Evolutionary conservation across 1,284 basidiomycete genomes (phyloP), one percentile per base, ranked within the genome.

Genomic region (Cryptococcus sp.): DNA sequence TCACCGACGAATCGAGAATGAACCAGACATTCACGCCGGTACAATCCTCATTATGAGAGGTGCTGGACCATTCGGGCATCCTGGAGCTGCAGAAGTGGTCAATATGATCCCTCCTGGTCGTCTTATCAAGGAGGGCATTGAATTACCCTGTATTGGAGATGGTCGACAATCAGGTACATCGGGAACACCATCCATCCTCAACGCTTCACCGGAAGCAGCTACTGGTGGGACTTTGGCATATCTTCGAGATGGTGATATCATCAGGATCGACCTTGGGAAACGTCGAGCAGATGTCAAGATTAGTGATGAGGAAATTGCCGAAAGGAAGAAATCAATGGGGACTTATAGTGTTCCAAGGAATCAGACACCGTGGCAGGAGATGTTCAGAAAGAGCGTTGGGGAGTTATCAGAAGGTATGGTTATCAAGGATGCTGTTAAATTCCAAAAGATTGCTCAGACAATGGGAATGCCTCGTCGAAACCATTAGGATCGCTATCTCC

Each of bases 361-460:
- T 36, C 75, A 77, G 55, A 77, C 75, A 14, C 75, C 75, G 3
- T 77, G 75, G 75, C 75, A 77, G 63, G 68, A 76, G 55, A 65
- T 77, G 32, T 77, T 72, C 58, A 67, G 75, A 50, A 56, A 66
- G 5, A 58, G 64, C 31, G 72, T 72, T 35, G 64, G 63, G 7
- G 68, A 77, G 56, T 60, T 77, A 14, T 67, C 63, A 43, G 75
- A 75, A 57, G 75, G 75, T 10, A 76, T 76, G 73, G 74, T 76
- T 5, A 52, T 77, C 34, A 70, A 74, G 48, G 56, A 61, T 3
- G 73, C 73, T 5, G 65, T 70, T 53, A 71, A 76, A 62, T 77
- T 67, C 53, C 75, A 77, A 63, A 57, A 63, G 37, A 59, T 77
- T n/a, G 75, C 75, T 3, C 68, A 72, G 66, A 72, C 64, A 5